Base-by-base conservation (phyloP, 176 grass and related monocot species). In the Eremochloa ophiuroides region DNA sequence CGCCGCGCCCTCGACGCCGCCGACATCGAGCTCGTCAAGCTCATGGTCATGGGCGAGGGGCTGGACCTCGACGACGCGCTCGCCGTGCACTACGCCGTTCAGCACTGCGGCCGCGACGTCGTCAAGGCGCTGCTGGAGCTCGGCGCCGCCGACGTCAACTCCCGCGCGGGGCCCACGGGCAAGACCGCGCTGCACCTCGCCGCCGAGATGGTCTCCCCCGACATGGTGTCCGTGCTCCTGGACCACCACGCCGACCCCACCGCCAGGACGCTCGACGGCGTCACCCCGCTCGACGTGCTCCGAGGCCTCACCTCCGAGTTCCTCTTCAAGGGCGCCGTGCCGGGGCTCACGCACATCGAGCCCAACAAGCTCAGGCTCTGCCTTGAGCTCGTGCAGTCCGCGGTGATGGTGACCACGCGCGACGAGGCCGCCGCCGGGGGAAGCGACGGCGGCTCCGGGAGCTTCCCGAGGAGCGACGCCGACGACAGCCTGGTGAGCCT, bases 11-110 rank as follows among this genome's bases (percentile, higher is more conserved):
- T 99, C n/a, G 96, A 99, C 76, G 92, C 93, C 0, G 94, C 96
- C 12, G 96, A 99, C 91, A 92, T 99, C 74, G 96, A 99, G 88
- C 88, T 99, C 60, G 96, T 99, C 46, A 98, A 95, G 89, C 92
- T 99, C 23, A 99, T 99, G 96, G 96, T 99, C 12, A 99, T 99
- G 96, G 91, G 96, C 18, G 96, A 99, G 30, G 96, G 96, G 3
- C 90, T 98, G 31, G 91, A 98, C 87, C 93, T 98, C 87, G 96
- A 98, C 78, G 93, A 98, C 60, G 88, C 93, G 37, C 88, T 98
- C 9, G 96, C 96, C 39, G 91, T 98, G 33, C 96, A 98, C 85
- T 98, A 98, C 81, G 79, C 93, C 27, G 96, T 98, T 22, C 85
- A 98, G 82, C 84, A 91, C 71, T 98, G 96, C 83, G 89, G 77